Evolutionary conservation across 2,329 filamentous ascomycete genomes (phyloP).

Genomic region (Colletotrichum incanum): DNA sequence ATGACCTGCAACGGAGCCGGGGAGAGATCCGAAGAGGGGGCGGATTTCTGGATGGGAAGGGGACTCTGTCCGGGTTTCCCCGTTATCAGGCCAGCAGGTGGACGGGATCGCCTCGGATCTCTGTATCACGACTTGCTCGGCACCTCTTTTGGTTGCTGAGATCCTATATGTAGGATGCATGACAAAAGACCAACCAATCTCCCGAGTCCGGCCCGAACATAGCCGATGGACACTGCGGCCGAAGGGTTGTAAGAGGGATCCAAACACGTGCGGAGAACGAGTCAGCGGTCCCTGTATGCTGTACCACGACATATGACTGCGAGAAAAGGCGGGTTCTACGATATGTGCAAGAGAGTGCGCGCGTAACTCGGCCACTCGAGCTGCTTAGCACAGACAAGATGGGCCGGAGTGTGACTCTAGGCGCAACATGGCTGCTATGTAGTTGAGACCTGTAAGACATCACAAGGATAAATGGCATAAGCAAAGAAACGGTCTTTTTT

Average conservation of each 20-base stretch:
- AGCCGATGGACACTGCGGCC: constrained; percentile 3
- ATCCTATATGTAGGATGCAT: neutral
- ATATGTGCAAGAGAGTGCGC: too few species aligned
- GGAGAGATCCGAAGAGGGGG: constrained; percentile 7
- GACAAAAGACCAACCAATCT: neutral
- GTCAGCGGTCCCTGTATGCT: neutral
- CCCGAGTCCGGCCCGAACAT: neutral
- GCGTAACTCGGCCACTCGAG: neutral
- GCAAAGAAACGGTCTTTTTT: too few species aligned
- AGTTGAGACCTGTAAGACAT: too few species aligned
- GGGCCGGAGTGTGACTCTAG: too few species aligned
- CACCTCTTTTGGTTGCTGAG: neutral
- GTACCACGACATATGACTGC: neutral
- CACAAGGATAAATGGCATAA: too few species aligned
- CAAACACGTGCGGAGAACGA: neutral
- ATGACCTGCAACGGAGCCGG: neutral
- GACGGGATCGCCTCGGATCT: neutral
- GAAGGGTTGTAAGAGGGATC: neutral
- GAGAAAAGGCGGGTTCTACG: neutral
- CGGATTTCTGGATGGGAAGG: constrained; percentile 10
- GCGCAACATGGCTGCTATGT: too few species aligned
- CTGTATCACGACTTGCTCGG: neutral
- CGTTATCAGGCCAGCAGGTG: constrained; percentile 1
- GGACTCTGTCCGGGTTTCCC: constrained; percentile 4
- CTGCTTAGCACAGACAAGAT: too few species aligned